These are phyloP conservation scores for Leishmania tarentolae DNA, from an alignment of 208 protist species.

Conservation along the genomic window DNA sequence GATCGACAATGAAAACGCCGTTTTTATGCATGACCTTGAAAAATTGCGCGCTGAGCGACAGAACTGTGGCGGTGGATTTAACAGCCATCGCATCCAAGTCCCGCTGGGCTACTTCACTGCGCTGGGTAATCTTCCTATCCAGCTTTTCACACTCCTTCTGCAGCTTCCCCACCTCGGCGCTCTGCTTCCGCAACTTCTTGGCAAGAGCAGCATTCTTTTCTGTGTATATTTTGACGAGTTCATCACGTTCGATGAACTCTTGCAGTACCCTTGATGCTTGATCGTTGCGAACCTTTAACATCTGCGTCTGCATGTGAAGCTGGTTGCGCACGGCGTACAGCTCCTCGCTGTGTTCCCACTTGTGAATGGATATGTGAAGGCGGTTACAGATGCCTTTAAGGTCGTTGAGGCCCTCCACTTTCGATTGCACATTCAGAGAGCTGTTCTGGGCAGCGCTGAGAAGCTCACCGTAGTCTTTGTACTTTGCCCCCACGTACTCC, in stretches of 20 bases:
- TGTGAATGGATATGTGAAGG: constrained; percentile 10
- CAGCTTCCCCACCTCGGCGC: constrained; percentile 8
- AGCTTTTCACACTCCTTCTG: constrained; percentile 16
- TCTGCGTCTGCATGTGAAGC: constrained; percentile 10
- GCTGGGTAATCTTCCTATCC: background rate
- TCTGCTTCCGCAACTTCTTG: constrained; percentile 3
- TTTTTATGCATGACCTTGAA: constrained; percentile 21
- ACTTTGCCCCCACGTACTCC: constrained; percentile 11
- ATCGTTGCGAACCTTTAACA: constrained; percentile 5
- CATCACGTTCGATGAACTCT: constrained; percentile 3
- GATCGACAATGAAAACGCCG: constrained; percentile 1
- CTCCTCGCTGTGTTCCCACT: constrained; percentile 13
- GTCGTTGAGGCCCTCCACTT: background rate
- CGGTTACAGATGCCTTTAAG: background rate
- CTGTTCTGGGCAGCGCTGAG: background rate
- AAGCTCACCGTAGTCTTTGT: constrained; percentile 20
- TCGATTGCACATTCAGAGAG: background rate
- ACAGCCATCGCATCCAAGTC: constrained; percentile 8
- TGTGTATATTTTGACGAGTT: background rate
- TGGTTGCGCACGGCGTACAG: constrained; percentile 18
- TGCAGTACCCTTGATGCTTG: constrained; percentile 11
- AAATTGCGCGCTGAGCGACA: constrained; percentile 7
- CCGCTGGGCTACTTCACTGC: background rate
- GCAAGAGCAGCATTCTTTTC: background rate
- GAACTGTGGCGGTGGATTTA: constrained; percentile 4